A percentile compares a stretch with the other conserved stretches of the same genome.
Conservation (phyloP, 1,139 yeast genomes). For the Zygoascus hellenicus region DNA sequence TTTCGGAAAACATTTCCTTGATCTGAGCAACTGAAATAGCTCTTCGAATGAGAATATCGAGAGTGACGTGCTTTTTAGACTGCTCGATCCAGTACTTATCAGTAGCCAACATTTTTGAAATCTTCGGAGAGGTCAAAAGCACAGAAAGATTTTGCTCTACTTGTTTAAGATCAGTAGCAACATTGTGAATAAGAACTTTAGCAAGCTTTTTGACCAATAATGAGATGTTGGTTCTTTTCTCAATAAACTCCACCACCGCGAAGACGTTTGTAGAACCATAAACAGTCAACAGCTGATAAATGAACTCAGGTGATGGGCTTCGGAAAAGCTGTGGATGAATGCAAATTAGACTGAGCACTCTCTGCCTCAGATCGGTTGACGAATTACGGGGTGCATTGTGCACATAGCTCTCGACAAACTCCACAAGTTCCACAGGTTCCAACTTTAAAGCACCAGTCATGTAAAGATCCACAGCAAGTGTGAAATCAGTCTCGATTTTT, state of each 20-base stretch:
- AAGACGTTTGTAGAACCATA: constrained; percentile 27
- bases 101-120: constrained; percentile 14
- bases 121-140: constrained; percentile 11
- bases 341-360: constrained; percentile 13
- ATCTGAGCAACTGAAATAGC: constrained; percentile 19
- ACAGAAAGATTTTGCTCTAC: constrained; percentile 14
- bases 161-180: constrained; percentile 9
- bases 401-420: constrained; percentile 12
- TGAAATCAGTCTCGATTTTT: constrained; percentile 18
- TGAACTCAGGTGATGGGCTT: constrained; percentile 24
- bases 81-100: constrained; percentile 9
- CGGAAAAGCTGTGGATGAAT: constrained; percentile 11
- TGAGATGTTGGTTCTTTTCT: constrained; percentile 13
- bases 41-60: constrained; percentile 10
- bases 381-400: constrained; percentile 9
- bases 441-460: constrained; percentile 6
- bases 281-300: constrained; percentile 28
- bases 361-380: constrained; percentile 12
- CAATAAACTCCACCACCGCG: constrained; percentile 18
- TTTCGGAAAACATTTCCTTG: constrained; percentile 27
- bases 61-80: constrained; percentile 7
- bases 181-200: constrained; percentile 17
- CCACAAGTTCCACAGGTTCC: constrained; percentile 7
- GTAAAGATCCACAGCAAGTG: constrained; percentile 10
- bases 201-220: constrained; percentile 19